Percentiles rank a stretch among this genome's conserved stretches.
These are phyloP conservation scores for Syncephalastrum contaminatum DNA, from an alignment of 371 early-diverging fungal species.

Conservation along the genomic window DNA sequence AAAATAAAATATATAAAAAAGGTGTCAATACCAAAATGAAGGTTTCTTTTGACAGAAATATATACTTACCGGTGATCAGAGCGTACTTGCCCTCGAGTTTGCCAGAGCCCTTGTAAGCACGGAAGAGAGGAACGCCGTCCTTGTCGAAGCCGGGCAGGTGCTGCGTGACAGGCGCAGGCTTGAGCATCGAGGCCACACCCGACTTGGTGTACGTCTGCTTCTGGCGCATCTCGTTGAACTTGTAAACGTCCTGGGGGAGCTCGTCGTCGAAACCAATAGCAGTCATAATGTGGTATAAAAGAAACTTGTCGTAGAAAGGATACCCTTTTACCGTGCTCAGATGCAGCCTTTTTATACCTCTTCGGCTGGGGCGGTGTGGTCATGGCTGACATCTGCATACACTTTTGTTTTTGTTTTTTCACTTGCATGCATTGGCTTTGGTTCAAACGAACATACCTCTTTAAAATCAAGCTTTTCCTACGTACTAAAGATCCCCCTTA, in stretches of 20 bases:
- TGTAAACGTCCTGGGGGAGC: constrained; percentile 46
- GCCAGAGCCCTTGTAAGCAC: constrained; percentile 41
- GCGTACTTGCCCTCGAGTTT: constrained; percentile 44
- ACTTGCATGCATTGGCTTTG: too few species aligned
- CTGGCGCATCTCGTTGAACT: constrained; percentile 46
- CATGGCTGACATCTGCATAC: too few species aligned
- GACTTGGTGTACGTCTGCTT: constrained; percentile 42
- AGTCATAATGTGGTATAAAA: constrained; percentile 22
- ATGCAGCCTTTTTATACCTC: constrained; percentile 1
- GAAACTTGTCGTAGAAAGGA: not conserved
- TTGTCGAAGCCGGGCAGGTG: constrained; percentile 43
- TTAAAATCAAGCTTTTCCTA: too few species aligned
- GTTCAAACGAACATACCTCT: too few species aligned
- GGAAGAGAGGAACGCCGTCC: constrained; percentile 40
- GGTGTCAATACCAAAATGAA: not conserved
- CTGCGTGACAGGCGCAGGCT: constrained; percentile 49
- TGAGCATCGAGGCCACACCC: constrained; percentile 43
- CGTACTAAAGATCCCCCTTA: too few species aligned
- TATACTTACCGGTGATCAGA: constrained; percentile 39
- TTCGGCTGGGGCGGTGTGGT: too few species aligned
- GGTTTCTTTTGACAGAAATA: not conserved
- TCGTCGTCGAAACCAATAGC: constrained; percentile 46
- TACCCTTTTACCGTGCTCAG: too few species aligned
- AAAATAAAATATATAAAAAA: not conserved
- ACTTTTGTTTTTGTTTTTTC: too few species aligned